phyloP scores from a whole-genome alignment of 768 basidiomycete species.

The Suillus tomentosus region DNA sequence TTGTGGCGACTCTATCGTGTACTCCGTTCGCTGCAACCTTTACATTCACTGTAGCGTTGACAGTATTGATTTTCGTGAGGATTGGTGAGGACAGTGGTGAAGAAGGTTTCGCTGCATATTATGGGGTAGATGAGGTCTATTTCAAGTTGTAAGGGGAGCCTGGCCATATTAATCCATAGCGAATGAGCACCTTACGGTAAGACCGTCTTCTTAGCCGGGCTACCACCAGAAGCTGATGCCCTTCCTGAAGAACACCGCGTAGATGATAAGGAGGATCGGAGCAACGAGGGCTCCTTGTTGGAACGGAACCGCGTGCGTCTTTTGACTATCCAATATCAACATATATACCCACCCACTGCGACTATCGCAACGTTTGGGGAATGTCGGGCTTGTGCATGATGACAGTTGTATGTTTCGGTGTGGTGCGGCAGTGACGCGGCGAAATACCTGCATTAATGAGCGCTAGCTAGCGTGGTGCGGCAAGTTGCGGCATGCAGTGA shows the following conservation, averaged over 20 bases:
- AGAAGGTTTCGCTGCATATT: slow-evolving; percentile 63
- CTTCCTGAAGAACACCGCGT: slow-evolving; percentile 34
- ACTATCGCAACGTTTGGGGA: too few species aligned
- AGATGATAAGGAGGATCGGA: slow-evolving; percentile 37
- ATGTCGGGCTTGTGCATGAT: too few species aligned
- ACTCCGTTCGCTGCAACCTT: slow-evolving; percentile 32
- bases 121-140: slow-evolving; percentile 53
- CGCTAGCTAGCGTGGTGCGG: too few species aligned
- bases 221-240: slow-evolving; percentile 22
- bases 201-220: slow-evolving; percentile 27
- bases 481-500: too few species aligned
- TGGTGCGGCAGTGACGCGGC: too few species aligned
- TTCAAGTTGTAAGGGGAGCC: slow-evolving; percentile 28
- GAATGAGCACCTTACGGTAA: slow-evolving; percentile 33
- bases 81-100: slow-evolving; percentile 34
- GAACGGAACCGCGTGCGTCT: slow-evolving; percentile 35
- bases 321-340: slow-evolving; percentile 10
- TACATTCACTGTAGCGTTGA: slow-evolving; percentile 27
- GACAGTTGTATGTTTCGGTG: too few species aligned
- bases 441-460: too few species aligned
- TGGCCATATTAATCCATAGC: slow-evolving; percentile 32
- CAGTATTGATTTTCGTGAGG: slow-evolving; percentile 47
- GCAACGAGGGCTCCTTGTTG: slow-evolving; percentile 26
- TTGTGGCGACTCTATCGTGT: slow-evolving; percentile 35
- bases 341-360: too few species aligned